Evolutionary conservation across 768 basidiomycete species (phyloP).

Genomic region (Mycena filopes): DNA sequence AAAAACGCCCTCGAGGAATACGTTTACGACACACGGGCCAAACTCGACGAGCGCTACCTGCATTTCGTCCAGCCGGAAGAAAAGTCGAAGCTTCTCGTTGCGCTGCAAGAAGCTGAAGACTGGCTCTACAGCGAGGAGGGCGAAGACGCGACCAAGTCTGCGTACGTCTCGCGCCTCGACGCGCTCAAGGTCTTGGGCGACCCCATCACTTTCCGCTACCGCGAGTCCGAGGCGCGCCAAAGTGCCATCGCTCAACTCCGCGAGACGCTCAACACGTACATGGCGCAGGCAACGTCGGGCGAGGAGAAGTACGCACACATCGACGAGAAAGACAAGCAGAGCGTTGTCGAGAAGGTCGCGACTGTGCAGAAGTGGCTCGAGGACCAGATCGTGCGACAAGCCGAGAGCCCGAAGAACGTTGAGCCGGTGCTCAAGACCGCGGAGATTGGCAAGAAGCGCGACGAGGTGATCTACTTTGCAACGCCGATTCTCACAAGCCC

Average conservation of each 20-base stretch:
- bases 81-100: conserved; percentile 77
- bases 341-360: conserved; percentile 89
- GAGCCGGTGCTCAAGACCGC: conserved; percentile 84
- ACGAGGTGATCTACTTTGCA: conserved; percentile 91
- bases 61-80: conserved; percentile 79
- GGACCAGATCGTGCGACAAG: conserved; percentile 88
- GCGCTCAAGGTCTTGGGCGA: conserved; percentile 87
- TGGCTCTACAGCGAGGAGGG: conserved; percentile 99
- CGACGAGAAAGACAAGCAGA: conserved; percentile 86
- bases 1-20: conserved; percentile 99
- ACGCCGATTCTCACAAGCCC: conserved; percentile 91
- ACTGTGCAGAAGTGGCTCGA: conserved; percentile 96
- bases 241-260: conserved; percentile 79
- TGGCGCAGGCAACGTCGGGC: conserved; percentile 80
- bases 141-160: conserved; percentile 95
- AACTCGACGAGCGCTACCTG: conserved; percentile 90
- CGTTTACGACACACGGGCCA: conserved; percentile 93
- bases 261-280: conserved; percentile 89
- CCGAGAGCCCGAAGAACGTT: conserved; percentile 88
- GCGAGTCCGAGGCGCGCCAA: conserved; percentile 85
- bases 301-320: conserved; percentile 94
- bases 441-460: conserved; percentile 91
- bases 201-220: conserved; percentile 85
- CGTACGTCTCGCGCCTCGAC: conserved; percentile 89
- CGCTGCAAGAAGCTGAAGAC: conserved; percentile 86